Base-by-base conservation (phyloP, 2,329 filamentous ascomycete genomes). In the Aspergillaceae sp. region DNA sequence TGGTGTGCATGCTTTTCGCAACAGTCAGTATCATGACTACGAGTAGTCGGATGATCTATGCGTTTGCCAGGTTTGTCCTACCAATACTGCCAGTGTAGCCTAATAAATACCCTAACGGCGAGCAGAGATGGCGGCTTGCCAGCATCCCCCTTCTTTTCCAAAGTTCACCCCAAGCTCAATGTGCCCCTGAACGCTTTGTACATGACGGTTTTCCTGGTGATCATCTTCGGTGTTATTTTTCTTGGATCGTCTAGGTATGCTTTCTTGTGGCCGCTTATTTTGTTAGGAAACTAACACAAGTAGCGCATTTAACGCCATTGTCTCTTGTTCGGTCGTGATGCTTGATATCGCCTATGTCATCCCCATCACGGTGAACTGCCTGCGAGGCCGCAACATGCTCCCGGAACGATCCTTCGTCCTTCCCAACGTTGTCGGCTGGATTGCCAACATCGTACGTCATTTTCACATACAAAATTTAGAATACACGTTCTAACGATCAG, bases 281-380 rank as follows among this genome's bases (percentile, higher is more conserved):
- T 19, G 19, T 19, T 19, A 19, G 19, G 19, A 19, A 32, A 11
- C 4, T 26, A 19, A 29, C 37, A 45, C 42, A 47, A 11, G 2
- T 42, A 78, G 76, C 48, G 83, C 84, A 0, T 86, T 87, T 65
- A 86, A 83, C 37, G 83, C 83, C 9, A 84, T 87, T 54, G 75
- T 84, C 1, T 80, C 82, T 0, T 78, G 83, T 0, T 84, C 82
- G 0, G 84, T 89, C 0, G 83, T 88, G 5, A 78, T 84, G 1
- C 73, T 90, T 0, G 80, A 83, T 5, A 68, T 89, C 4, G 83
- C 82, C 2, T 90, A 90, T 54, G 85, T 78, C 4, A 86, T 90
- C 35, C 86, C 86, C 0, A 78, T 87, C 41, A 72, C 77, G 0
- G 80, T 89, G 53, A 86, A 88, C 55, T 76, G 80, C 47, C 61